phyloP scores from a whole-genome alignment of 768 basidiomycete species.

The Bullera alba region DNA sequence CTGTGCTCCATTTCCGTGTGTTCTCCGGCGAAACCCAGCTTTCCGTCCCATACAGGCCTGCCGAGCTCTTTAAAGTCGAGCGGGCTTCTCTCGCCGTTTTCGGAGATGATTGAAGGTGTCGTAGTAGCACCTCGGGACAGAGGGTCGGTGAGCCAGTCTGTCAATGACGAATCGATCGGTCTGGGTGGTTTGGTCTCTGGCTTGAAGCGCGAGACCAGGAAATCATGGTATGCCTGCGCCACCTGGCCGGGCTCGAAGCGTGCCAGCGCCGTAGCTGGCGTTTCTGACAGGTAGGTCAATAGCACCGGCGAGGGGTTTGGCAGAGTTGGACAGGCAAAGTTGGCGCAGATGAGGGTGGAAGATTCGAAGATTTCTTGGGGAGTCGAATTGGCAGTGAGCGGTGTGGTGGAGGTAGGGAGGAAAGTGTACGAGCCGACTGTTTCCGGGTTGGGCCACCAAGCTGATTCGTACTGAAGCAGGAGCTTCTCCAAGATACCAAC shows the following conservation, averaged over 20 bases:
- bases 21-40: constrained; percentile 49
- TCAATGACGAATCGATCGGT: constrained; percentile 29
- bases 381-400: constrained; percentile 9
- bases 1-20: constrained; percentile 48
- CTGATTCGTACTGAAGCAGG: constrained; percentile 28
- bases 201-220: constrained; percentile 26
- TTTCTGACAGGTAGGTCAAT: constrained; percentile 40
- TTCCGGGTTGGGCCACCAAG: constrained; percentile 41
- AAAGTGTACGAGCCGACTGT: constrained; percentile 38
- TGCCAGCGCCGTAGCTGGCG: constrained; percentile 30
- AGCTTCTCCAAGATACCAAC: constrained; percentile 43
- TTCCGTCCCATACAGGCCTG: constrained; percentile 42
- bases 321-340: constrained; percentile 23
- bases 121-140: constrained; percentile 47
- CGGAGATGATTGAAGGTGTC: constrained; percentile 36
- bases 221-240: constrained; percentile 28
- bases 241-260: constrained; percentile 19
- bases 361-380: constrained; percentile 29
- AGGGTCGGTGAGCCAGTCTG: constrained; percentile 44
- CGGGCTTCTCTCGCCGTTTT: constrained; percentile 34
- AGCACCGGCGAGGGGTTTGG: constrained; percentile 29
- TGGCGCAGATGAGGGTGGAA: constrained; percentile 30
- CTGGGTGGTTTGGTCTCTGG: constrained; percentile 3
- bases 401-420: constrained; percentile 22
- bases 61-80: constrained; percentile 46